Base-by-base conservation (phyloP, 495 filamentous ascomycete genomes). In the Hypomontagnella monticulosa region DNA sequence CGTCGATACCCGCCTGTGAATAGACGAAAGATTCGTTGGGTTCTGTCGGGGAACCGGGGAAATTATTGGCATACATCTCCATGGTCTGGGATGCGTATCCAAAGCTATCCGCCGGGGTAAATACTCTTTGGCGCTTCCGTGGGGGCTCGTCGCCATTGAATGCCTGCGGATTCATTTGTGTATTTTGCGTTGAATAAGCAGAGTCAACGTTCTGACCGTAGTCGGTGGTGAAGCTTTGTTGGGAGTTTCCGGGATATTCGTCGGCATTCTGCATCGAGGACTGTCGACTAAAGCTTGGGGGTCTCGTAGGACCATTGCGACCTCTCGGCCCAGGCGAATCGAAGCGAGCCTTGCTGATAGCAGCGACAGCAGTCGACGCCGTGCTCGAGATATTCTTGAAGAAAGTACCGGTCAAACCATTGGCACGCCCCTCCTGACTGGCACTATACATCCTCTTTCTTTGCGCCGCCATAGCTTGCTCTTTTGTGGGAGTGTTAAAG, bases 401-500 rank as follows among this genome's bases (percentile, higher is more conserved):
- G 69, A 97, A 95, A 0, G 96, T 97, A 8, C 91, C 93, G 11
- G 86, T 83, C 55, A 89, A 81, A 33, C 86, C 88, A 65, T 86
- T 85, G 15, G 79, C 75, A 38, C 91, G 87, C 44, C 79, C 88
- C 30, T 96, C 88, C 8, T 75, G 79, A 40, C 84, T 84, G 16
- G 87, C 87, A 67, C 91, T 96, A 70, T 97, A 91, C 81, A 93
- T 85, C 57, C 93, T 85, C 73, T 99, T 98, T 57, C 95, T 82
- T 73, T 97, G 93, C 11, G 96, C 96, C 23, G 95, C 96, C 95
- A 97, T 96, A 52, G 95, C 95, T 76, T 99, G 95, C 77, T 99
- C 95, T 75, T 99, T 99, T n/a, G 95, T 99, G 0, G 95, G 95
- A 3, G 95, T 99, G 56, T 96, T 88, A 49, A 93, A 83, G 47